Evolutionary conservation across 192 early-diverging fungal species (phyloP), one percentile per base, ranked within the genome.

Genomic region (Linnemannia hyalina): DNA sequence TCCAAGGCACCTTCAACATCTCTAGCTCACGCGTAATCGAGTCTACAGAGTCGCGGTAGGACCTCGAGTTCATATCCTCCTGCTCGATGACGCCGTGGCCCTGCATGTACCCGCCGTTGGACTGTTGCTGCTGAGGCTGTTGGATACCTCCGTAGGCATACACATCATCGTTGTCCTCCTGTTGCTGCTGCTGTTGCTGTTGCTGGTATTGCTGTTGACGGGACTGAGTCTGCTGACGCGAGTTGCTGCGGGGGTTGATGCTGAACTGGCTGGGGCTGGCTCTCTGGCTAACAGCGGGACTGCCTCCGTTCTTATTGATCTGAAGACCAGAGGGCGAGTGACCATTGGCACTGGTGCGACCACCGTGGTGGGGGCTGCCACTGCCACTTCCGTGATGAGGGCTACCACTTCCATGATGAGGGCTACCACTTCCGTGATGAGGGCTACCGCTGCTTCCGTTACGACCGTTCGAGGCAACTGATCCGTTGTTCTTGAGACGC

Each of bases 1-100:
- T 86, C 84, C 84, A 86, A 4, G 84, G 84, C 2, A 86, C 84
- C 76, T 86, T 86, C 46, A 86, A 36, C 84, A 86, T 81, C 79
- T 86, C 84, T 4, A 86, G 84, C n/a, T 86, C 84, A 10, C 84
- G 84, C 13, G 84, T 86, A 68, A 86, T 86, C 10, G 84, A 86
- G 68, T 86, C 84, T 8, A 86, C 76, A 68, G 84, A 86, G 47
- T 86, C 84, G 52, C 84, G 84, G 52, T 81, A 80, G 4, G 75
- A 70, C 26, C 38, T 5, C 41, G 79, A 73, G 41, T 78, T 57
- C 49, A 69, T 22, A 38, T 86, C 84, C 10, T 81, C 78, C 47
- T 72, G 49, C 22, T 55, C 49, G 8, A 44, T 55, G 26, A n/a
- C 23, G 29, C 2, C 23, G 44, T 70, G 41, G 6, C 63, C 75